phyloP scores from a whole-genome alignment of 2,329 filamentous ascomycete species.

The Aspergillus brasiliensis region DNA sequence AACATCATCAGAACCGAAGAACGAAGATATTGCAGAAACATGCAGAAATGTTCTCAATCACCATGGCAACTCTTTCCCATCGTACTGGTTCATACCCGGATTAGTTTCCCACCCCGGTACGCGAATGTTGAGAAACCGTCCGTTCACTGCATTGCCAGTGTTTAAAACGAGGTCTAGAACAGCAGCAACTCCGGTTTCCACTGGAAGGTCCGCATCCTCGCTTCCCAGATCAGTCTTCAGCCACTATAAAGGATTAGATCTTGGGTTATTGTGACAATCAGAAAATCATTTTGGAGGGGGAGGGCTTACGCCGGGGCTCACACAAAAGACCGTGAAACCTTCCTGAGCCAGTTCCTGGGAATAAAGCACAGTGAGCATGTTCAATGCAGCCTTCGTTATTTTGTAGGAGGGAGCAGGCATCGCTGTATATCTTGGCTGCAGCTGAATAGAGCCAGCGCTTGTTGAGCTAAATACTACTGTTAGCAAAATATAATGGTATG shows the following conservation, averaged over 20 bases:
- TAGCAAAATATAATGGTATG: neutral
- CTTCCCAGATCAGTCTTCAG: slow-evolving; percentile 50
- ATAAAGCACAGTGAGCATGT: slow-evolving; percentile 47
- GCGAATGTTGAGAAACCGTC: slow-evolving; percentile 52
- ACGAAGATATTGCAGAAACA: no score
- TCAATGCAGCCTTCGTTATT: slow-evolving; percentile 52
- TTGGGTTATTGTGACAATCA: no score
- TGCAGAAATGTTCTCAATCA: no score
- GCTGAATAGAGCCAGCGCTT: slow-evolving; percentile 46
- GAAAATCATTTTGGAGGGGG: neutral
- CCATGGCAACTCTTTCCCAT: slow-evolving; percentile 38
- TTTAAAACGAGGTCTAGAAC: slow-evolving; percentile 49
- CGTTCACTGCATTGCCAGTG: slow-evolving; percentile 43
- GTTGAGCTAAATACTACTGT: slow-evolving; percentile 36
- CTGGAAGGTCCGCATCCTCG: slow-evolving; percentile 44
- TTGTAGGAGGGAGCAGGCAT: slow-evolving; percentile 43
- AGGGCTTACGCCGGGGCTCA: slow-evolving; percentile 31
- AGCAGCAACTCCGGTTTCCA: slow-evolving; percentile 42
- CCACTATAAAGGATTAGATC: no score
- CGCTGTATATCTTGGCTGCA: slow-evolving; percentile 21
- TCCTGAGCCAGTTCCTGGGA: slow-evolving; percentile 32
- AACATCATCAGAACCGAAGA: no score
- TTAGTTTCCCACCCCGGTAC: slow-evolving; percentile 41
- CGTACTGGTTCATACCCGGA: slow-evolving; percentile 39
- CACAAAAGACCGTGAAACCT: slow-evolving; percentile 45